Base-by-base conservation (phyloP, 345 rosid species). In the Eucalyptus caleyi region DNA sequence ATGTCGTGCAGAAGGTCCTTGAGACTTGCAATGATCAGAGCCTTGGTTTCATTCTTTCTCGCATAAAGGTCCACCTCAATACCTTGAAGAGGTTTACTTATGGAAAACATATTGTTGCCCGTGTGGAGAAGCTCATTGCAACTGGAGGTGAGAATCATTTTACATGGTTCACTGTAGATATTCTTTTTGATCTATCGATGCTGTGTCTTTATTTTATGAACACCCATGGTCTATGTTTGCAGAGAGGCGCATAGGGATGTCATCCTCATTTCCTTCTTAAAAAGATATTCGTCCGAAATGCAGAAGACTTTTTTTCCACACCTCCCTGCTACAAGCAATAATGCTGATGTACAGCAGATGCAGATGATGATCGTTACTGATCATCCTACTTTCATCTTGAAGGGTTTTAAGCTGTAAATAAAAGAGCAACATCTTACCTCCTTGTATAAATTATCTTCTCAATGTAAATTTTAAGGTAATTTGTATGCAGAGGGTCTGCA, bases 31-130 rank as follows among this genome's bases (percentile, higher is more conserved):
- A 96, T 88, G 98, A 96, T 92, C 95, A 89, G 92, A 96, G 93
- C 87, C 96, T 97, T 11, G 96, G 95, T 88, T 93, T 96, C 88
- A 95, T 98, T 90, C 97, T 98, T 59, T 96, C 99, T 90, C 96
- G 98, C 89, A 96, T 98, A 92, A 96, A 93, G 93, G 96, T 96
- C 89, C 99, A 98, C 92, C 92, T 97, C 91, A 96, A 93, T 92
- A 93, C 95, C 90, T 91, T 98, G 92, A 98, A 98, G 98, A 93
- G 95, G 93, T 98, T 95, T 93, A 98, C 99, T 11, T 98, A 95
- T 15, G 99, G 98, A 24, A 98, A 98, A 93, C 99, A 98, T 92
- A 98, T 98, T n/a, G 98, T 98, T 86, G 93, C 99, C 15, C 98
- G 98, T 19, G 97, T 98, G 56, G 99, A 98, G 94, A 98, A 98